Base-by-base conservation (phyloP, 2,329 filamentous ascomycete species). In the Coniochaeta prunicola region DNA sequence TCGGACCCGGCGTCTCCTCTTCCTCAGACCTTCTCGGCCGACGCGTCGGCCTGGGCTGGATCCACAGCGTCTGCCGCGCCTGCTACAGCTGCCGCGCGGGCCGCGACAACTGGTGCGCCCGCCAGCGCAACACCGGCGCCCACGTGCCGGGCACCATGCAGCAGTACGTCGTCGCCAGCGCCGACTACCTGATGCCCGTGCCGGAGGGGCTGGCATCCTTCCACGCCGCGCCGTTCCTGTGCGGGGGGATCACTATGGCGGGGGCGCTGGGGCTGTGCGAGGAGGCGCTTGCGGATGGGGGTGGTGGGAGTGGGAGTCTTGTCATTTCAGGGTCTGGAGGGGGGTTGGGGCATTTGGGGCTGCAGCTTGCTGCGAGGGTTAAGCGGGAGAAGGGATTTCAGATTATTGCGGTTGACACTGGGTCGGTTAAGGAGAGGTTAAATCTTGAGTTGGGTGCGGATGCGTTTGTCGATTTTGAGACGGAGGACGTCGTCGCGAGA, bases 41-140 rank as follows among this genome's bases (percentile, higher is more conserved):
- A 21, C 60, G 72, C 2, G 76, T 78, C 0, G 76, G 76, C 0
- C 69, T 78, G 0, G 77, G 77, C 60, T 78, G 76, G 76, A 66
- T 78, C 0, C 76, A 72, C 61, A 75, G 71, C 4, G 73, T 75
- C 1, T 78, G 76, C 24, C 69, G 69, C 0, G 26, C 62, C 4
- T 78, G 76, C 30, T 66, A 65, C 1, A 66, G 65, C 5, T 79
- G 76, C 57, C 62, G 63, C 2, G 61, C 60, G 7, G 73, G 72
- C 1, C 67, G 70, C 57, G 2, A 61, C 1, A 77, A 77, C 19
- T 75, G 77, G 34, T 79, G 76, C 21, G 65, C 67, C 0, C 68
- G 69, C 8, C 76, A 77, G 50, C 57, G 71, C n/a, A 76, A 77
- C 58, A 76, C 76, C 0, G 73, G 76, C 1, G 65, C 71, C 1